Evolutionary conservation across 139 green algal species (phyloP), one percentile per base, ranked within the genome.

Genomic region (Ettlia oleoabundans): DNA sequence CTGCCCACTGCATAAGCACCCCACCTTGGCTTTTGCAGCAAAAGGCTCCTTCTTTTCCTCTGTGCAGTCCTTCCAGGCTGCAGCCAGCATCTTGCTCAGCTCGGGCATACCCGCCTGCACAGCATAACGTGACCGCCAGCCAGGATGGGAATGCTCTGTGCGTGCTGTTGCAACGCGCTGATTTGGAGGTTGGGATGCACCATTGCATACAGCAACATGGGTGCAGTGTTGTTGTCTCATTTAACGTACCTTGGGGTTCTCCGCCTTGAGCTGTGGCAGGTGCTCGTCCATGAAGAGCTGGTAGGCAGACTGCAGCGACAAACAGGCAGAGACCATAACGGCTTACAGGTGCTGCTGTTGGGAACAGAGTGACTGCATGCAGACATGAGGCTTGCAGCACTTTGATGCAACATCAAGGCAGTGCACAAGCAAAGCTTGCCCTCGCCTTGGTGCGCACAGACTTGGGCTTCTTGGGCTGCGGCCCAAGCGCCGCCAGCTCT

Each of bases 261-360:
- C 47, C 7, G 47, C 71, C 22, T 38, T 37, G 10, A 66, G 3
- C 30, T 24, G 18, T 2, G 71, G 51, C 71, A 78, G 33, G 30
- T 47, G 47, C 32, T 65, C 33, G 47, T 65, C 35, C n/a, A 55
- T 63, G 71, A 64, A 78, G 32, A 78, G 71, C 71, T 78, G 71
- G 71, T 78, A 78, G 33, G 71, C 71, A 18, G 51, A 52, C 47
- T 65, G 37, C 65, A 51, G 10, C n/a, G n/a, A n/a, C n/a, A n/a
- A n/a, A n/a, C n/a, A n/a, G n/a, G n/a, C n/a, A n/a, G n/a, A n/a
- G n/a, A n/a, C n/a, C n/a, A n/a, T n/a, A n/a, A n/a, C n/a, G n/a
- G n/a, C n/a, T n/a, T n/a, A n/a, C n/a, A n/a, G n/a, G n/a, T n/a
- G n/a, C n/a, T n/a, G n/a, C n/a, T n/a, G n/a, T n/a, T n/a, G n/a